A percentile compares a stretch with the other conserved stretches of the same genome.
phyloP scores from a whole-genome alignment of 805 yeast genomes.

The Wickerhamiella dianesei region DNA sequence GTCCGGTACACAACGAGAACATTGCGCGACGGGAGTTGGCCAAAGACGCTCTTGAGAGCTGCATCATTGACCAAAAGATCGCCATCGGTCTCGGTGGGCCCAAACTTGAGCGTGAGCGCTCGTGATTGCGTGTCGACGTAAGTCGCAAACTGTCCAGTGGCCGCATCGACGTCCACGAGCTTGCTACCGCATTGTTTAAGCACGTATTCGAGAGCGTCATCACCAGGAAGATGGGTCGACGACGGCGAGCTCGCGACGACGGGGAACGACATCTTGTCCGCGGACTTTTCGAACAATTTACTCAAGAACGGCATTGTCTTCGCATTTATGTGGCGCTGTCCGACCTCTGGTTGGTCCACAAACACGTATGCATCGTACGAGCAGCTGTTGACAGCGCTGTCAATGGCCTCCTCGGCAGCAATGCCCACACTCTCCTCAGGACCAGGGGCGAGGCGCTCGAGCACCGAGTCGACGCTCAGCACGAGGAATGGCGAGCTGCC shows the following conservation, averaged over 20 bases:
- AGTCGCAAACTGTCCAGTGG: conserved; percentile 33
- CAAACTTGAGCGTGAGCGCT: conserved; percentile 45
- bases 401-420: conserved; percentile 7
- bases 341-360: conserved; percentile 41
- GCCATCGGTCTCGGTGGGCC: conserved; percentile 20
- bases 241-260: neutral
- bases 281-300: conserved; percentile 17
- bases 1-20: conserved; percentile 25
- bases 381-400: conserved; percentile 26
- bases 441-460: conserved; percentile 2
- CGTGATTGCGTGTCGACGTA: conserved; percentile 54
- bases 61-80: conserved; percentile 15
- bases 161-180: conserved; percentile 29
- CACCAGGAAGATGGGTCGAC: neutral
- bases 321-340: conserved; percentile 29
- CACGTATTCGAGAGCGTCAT: neutral
- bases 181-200: conserved; percentile 38
- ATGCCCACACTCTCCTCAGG: conserved; percentile 3
- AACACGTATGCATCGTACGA: conserved; percentile 44
- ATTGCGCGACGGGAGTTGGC: conserved; percentile 24
- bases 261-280: conserved; percentile 4
- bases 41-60: conserved; percentile 20
- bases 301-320: conserved; percentile 21
- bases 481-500: conserved; percentile 8
- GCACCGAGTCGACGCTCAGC: conserved; percentile 3